Evolutionary conservation across 2,329 filamentous ascomycete species (phyloP), one percentile per base, ranked within the genome.

Genomic region (Alternaria brassicae): DNA sequence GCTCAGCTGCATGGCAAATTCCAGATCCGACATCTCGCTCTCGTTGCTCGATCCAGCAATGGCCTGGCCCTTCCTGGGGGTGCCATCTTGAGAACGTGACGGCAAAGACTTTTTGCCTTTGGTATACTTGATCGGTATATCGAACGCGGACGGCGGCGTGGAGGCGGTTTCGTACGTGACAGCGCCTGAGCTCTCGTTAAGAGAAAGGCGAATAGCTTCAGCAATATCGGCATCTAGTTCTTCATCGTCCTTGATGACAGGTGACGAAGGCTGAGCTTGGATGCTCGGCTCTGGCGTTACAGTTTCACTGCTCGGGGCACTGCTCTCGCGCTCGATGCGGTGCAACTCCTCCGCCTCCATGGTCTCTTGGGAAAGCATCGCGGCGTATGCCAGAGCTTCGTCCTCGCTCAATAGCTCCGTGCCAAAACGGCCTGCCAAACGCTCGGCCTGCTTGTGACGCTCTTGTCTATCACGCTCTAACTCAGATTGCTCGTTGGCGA

Each of bases 401-500:
- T 89, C 87, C 66, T 89, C 80, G 0, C 83, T 85, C 2, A 89
- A 77, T 9, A 97, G 79, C 32, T 93, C 92, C 2, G 95, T 87
- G 6, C 95, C 95, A 71, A 97, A 99, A 34, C 94, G 88, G 28
- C 87, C 88, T 34, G 87, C 89, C 25, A 98, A 82, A 23, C 88
- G 88, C 15, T 88, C 85, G 54, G 87, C 83, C 71, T 96, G 89
- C 56, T 88, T 89, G 23, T 84, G 83, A 37, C 87, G 85, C 41
- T 87, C 84, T 30, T 88, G 81, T 67, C 89, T 88, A 71, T 96
- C 92, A 8, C 85, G 85, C 55, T 90, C 89, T 55, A 97, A 84
- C 74, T 97, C 93, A 41, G 88, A 84, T 65, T 90, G 86, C 76
- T 98, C 94, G n/a, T 91, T 90, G 39, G 89, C 89, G 62, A 98